These are phyloP conservation scores for Fusarium robinianum DNA, from an alignment of 2,329 filamentous ascomycete genomes.

Conservation along the genomic window DNA sequence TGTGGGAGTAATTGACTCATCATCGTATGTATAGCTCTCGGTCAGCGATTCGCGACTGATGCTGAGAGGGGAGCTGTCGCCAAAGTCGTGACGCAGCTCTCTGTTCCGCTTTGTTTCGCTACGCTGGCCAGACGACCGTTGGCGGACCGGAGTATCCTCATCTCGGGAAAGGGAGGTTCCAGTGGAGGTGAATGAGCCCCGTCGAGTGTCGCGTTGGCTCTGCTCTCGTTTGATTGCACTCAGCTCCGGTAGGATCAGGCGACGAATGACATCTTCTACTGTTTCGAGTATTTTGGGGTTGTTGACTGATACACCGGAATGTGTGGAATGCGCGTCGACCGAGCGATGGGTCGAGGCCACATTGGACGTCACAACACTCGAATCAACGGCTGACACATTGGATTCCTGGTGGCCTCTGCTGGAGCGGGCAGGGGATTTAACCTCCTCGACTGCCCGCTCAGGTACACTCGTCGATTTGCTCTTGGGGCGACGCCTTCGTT, in stretches of 20 bases:
- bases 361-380: constrained; percentile 59
- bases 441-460: constrained; percentile 54
- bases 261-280: constrained; percentile 89
- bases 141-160: constrained; percentile 61
- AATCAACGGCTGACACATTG: constrained; percentile 56
- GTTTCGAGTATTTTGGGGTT: constrained; percentile 90
- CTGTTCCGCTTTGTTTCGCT: constrained; percentile 54
- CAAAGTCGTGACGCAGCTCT: constrained; percentile 60
- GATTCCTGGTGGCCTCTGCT: constrained; percentile 59
- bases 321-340: constrained; percentile 57
- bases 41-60: constrained; percentile 53
- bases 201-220: constrained; percentile 72
- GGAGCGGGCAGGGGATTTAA: constrained; percentile 53
- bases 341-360: constrained; percentile 60
- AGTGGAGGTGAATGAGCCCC: constrained; percentile 65
- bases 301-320: constrained; percentile 71
- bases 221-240: constrained; percentile 90
- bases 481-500: constrained; percentile 54
- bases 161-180: constrained; percentile 59
- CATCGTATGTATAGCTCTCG: constrained; percentile 42
- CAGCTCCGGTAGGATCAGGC: constrained; percentile 87
- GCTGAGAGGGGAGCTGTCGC: constrained; percentile 54
- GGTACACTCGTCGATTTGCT: constrained; percentile 55
- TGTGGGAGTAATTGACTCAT: constrained; percentile 51
- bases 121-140: constrained; percentile 64